Base-by-base conservation (phyloP, 1,284 basidiomycete genomes). In the Butyriboletus appendiculatus region DNA sequence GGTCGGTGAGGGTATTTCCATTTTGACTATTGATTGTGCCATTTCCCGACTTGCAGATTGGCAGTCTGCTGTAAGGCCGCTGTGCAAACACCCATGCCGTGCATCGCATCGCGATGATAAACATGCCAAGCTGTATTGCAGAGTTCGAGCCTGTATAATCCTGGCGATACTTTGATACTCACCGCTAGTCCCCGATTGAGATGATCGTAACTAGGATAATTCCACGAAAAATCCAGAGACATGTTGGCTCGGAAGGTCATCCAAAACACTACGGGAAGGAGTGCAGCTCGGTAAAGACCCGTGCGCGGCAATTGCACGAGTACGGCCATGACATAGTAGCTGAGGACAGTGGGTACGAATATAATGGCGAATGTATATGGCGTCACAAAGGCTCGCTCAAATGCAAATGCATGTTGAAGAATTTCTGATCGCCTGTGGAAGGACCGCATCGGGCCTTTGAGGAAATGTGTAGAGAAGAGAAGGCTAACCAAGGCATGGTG, bases 131-230 rank as follows among this genome's bases (percentile, higher is more conserved):
- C 67, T 69, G 24, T 1, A 44, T 42, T 37, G n/a, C 1, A 11
- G 33, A 20, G 11, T 48, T 20, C 50, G 45, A 61, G 38, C 4
- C 2, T 18, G 16, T 26, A 16, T 28, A 14, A 18, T n/a, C 10
- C 22, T 15, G 7, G 28, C 0, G 2, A 26, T 18, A 14, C 0
- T 0, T 22, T 3, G 46, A 42, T 4, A 50, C 70, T 50, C 26
- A 72, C 67, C 8, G 54, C 50, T 9, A 66, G 37, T n/a, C 35
- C 60, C 5, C 71, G 60, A 10, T 72, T 72, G 18, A 66, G 30
- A 44, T 88, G 86, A 30, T 32, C 53, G 16, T 50, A 52, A 32
- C 53, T 51, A 7, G 57, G 54, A 22, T 55, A 0, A 24, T 55
- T 47, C 38, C 50, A 32, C 4, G 67, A 69, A 35, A 71, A 45